Percentiles rank a stretch among this genome's conserved stretches.
Conservation (phyloP, 2,329 filamentous ascomycete species). For the Colletotrichum tabaci region DNA sequence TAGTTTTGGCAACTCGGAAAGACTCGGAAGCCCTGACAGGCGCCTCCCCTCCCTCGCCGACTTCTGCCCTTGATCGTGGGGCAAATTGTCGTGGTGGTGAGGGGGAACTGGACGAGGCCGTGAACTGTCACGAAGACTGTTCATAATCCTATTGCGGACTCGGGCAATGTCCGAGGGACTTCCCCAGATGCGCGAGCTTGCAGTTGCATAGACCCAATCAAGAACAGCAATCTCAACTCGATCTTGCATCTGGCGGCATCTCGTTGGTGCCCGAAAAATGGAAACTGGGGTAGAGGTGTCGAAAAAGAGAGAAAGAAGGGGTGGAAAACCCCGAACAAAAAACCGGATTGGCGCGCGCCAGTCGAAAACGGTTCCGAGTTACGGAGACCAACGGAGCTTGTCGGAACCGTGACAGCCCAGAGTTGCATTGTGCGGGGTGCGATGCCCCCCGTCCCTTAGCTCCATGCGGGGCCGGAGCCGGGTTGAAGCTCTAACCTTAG, state of each 20-base stretch:
- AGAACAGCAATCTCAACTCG: slow-evolving; percentile 18
- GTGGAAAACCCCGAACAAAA: background rate
- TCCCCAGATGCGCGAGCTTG: slow-evolving; percentile 24
- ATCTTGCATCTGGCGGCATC: slow-evolving; percentile 35
- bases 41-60: background rate
- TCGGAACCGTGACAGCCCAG: slow-evolving; percentile 38
- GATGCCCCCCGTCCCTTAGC: slow-evolving; percentile 35
- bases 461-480: slow-evolving; percentile 37
- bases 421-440: slow-evolving; percentile 40
- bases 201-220: slow-evolving; percentile 18
- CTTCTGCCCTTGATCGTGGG: slow-evolving; percentile 25
- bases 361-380: slow-evolving; percentile 25
- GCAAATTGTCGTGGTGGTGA: slow-evolving; percentile 16
- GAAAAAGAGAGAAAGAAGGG: background rate
- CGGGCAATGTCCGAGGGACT: slow-evolving; percentile 38
- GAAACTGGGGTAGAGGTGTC: slow-evolving; percentile 23
- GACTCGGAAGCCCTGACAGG: slow-evolving; percentile 30
- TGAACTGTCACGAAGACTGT: slow-evolving; percentile 27
- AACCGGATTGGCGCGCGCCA: slow-evolving; percentile 30
- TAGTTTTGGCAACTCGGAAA: slow-evolving; percentile 12
- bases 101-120: slow-evolving; percentile 29
- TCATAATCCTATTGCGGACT: slow-evolving; percentile 22
- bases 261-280: slow-evolving; percentile 39
- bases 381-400: slow-evolving; percentile 40
- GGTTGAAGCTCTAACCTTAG: slow-evolving; percentile 16